Conservation (phyloP, 371 early-diverging fungal species). For the Basidiobolus meristosporus region DNA sequence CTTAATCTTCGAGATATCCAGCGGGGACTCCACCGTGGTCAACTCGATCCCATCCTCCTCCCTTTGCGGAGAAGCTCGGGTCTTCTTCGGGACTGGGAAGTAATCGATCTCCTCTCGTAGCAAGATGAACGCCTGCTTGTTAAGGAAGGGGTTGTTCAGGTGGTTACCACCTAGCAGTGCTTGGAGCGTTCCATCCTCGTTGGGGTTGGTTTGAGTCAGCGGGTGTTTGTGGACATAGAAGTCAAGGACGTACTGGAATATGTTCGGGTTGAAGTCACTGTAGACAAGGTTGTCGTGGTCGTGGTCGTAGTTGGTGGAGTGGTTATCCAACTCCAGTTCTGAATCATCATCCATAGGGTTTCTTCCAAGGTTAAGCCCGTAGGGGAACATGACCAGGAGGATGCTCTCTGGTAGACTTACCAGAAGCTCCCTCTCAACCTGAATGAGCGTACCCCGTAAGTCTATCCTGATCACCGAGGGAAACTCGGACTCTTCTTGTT, state of each 20-base stretch:
- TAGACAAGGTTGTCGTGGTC: constrained; percentile 29
- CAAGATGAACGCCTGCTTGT: constrained; percentile 49
- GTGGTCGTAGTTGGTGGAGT: constrained; percentile 18
- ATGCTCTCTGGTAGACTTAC: constrained; percentile 56
- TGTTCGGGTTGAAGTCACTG: constrained; percentile 43
- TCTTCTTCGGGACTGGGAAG: constrained; percentile 29
- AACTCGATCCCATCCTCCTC: too few relatives aligned
- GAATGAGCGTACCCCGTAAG: constrained; percentile 46
- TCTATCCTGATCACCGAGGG: constrained; percentile 40
- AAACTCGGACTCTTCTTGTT: too few relatives aligned
- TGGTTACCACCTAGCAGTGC: constrained; percentile 3
- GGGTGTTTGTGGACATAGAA: constrained; percentile 21
- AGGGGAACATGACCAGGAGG: constrained; percentile 68
- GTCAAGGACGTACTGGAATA: constrained; percentile 33
- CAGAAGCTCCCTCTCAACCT: constrained; percentile 49
- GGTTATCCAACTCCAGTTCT: constrained; percentile 20
- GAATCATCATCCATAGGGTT: constrained; percentile 15
- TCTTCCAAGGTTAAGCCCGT: constrained; percentile 43
- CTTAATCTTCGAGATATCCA: too few relatives aligned
- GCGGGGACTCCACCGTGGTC: too few relatives aligned
- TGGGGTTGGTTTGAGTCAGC: constrained; percentile 8
- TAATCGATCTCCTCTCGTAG: constrained; percentile 40
- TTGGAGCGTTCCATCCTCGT: constrained; percentile 2
- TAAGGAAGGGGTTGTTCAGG: constrained; percentile 28
- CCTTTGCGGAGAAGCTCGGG: too few relatives aligned